phyloP scores from a whole-genome alignment of 2,329 filamentous ascomycete species.

The Aspergillus fijiensis region DNA sequence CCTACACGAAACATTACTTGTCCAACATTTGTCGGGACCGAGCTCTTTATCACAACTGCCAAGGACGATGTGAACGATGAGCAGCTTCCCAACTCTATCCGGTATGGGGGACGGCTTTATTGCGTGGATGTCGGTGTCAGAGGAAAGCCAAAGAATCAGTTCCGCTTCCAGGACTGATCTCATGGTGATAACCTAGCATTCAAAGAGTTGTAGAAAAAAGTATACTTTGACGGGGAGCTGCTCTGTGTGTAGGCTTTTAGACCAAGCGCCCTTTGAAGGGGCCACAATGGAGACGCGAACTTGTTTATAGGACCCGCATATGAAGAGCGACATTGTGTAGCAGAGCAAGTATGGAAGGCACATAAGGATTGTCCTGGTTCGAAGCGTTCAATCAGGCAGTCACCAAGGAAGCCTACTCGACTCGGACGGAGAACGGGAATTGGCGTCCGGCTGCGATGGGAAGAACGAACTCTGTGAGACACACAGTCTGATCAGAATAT shows the following conservation, averaged over 20 bases:
- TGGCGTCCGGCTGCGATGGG: neutral
- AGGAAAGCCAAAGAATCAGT: conserved; percentile 64
- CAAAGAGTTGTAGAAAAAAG: neutral
- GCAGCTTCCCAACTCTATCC: conserved; percentile 57
- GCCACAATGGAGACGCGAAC: neutral
- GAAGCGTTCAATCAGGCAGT: neutral
- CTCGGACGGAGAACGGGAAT: neutral
- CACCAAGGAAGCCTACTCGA: neutral
- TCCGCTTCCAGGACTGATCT: conserved; percentile 49
- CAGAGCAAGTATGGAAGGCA: neutral
- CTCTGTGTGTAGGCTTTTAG: neutral
- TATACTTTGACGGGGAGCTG: neutral
- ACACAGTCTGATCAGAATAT: neutral
- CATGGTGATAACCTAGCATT: neutral
- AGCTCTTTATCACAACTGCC: conserved; percentile 78
- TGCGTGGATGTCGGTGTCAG: conserved; percentile 71
- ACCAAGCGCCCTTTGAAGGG: neutral
- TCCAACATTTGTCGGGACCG: conserved; percentile 71
- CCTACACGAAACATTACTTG: conserved; percentile 81
- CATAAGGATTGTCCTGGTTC: neutral
- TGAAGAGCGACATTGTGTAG: no score
- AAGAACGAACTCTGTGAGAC: neutral
- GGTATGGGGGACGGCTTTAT: conserved; percentile 70
- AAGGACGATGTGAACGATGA: conserved; percentile 65
- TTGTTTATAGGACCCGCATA: neutral